These are phyloP conservation scores for Amanita inopinata DNA, from an alignment of 768 basidiomycete genomes.

Conservation along the genomic window DNA sequence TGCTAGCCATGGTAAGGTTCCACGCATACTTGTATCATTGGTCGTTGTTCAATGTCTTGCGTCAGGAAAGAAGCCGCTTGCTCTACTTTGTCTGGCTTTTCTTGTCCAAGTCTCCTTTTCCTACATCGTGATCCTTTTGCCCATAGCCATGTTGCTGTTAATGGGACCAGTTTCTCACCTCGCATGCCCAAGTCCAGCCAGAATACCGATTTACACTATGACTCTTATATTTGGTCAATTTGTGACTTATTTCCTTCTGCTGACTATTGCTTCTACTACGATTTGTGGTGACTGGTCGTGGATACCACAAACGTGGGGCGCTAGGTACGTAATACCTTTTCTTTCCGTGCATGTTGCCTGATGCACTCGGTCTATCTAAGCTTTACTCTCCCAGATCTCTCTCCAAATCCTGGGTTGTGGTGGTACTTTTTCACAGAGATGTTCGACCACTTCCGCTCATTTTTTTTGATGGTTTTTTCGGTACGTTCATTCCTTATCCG, in stretches of 20 bases:
- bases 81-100: slow-evolving; percentile 62
- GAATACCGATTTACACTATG: slow-evolving; percentile 18
- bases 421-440: slow-evolving; percentile 99
- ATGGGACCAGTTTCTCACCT: slow-evolving; percentile 56
- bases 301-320: slow-evolving; percentile 77
- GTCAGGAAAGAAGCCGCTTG: slow-evolving; percentile 46
- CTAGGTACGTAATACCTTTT: slow-evolving; percentile 50
- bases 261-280: slow-evolving; percentile 43
- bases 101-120: slow-evolving; percentile 67
- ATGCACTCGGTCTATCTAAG: slow-evolving; percentile 30
- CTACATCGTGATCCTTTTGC: slow-evolving; percentile 54
- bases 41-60: neutral
- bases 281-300: slow-evolving; percentile 56
- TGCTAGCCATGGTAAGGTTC: slow-evolving; percentile 48
- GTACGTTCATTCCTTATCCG: slow-evolving; percentile 33
- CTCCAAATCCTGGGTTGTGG: slow-evolving; percentile 91
- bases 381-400: slow-evolving; percentile 75
- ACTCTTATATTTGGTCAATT: slow-evolving; percentile 41
- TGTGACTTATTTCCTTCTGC: slow-evolving; percentile 32
- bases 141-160: slow-evolving; percentile 56
- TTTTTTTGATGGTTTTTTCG: slow-evolving; percentile 92
- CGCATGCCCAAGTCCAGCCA: slow-evolving; percentile 44
- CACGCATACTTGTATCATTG: too few species aligned
- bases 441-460: slow-evolving; percentile 95
- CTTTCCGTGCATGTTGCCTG: neutral